A percentile compares a stretch with the other conserved stretches of the same genome.
Conservation (phyloP, 352 stramenopile species). For the Discostella stelligera region DNA sequence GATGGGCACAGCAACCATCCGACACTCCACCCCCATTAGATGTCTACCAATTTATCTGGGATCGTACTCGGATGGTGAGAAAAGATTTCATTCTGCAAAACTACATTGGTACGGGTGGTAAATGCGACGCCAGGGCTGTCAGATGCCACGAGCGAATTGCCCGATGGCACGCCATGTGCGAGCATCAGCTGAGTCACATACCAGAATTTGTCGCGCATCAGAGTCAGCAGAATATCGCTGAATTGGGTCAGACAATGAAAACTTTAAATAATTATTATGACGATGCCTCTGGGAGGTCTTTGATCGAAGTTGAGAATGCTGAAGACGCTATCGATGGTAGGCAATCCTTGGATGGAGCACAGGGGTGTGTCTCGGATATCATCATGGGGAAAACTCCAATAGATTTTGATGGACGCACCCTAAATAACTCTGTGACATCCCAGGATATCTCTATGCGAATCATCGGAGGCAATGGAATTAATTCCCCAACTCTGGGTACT, state of each 20-base stretch:
- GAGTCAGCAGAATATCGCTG: slow-evolving; percentile 58
- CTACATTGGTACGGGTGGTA: slow-evolving; percentile 90
- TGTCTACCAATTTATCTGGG: slow-evolving; percentile 97
- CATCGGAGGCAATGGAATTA: slow-evolving; percentile 59
- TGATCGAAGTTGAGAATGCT: slow-evolving; percentile 40
- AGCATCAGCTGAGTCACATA: slow-evolving; percentile 89
- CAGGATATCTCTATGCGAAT: slow-evolving; percentile 50
- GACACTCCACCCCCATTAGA: slow-evolving; percentile 64
- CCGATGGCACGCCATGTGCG: slow-evolving; percentile 92
- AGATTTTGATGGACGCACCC: slow-evolving; percentile 67
- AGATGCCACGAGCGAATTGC: slow-evolving; percentile 93
- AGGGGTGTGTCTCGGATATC: slow-evolving; percentile 62
- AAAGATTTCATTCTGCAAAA: slow-evolving; percentile 97
- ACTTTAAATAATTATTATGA: slow-evolving; percentile 82
- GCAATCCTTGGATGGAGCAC: slow-evolving; percentile 18
- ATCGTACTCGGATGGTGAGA: slow-evolving; percentile 92
- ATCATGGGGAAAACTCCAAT: slow-evolving; percentile 65
- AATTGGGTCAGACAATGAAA: slow-evolving; percentile 76
- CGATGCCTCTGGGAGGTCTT: slow-evolving; percentile 63
- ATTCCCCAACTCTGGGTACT: slow-evolving; percentile 54
- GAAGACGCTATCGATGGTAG: slow-evolving; percentile 15
- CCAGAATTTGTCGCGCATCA: slow-evolving; percentile 69
- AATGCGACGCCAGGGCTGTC: slow-evolving; percentile 89
- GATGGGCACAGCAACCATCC: slow-evolving; percentile 54
- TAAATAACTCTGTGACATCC: slow-evolving; percentile 55